Evolutionary conservation across 805 yeast species (phyloP).

Genomic region (Wickerhamomyces pijperi): DNA sequence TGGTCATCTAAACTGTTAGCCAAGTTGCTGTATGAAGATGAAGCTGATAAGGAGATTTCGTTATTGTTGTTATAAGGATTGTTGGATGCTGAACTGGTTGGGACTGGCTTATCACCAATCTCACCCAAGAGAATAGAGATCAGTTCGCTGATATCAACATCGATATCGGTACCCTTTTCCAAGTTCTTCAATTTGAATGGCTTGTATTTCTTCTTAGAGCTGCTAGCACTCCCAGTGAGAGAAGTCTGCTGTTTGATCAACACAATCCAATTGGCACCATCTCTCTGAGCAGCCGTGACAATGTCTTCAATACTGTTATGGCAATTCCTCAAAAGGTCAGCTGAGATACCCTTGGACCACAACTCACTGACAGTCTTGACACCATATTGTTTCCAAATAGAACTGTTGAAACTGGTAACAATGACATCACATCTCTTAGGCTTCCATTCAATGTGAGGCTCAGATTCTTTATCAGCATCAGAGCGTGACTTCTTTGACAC

Average conservation of each 20-base stretch:
- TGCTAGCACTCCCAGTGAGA: conserved; percentile 6
- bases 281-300: conserved; percentile 46
- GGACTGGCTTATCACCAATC: conserved; percentile 6
- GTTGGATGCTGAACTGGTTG: no score
- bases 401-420: conserved; percentile 55
- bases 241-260: conserved; percentile 51
- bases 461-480: conserved; percentile 23
- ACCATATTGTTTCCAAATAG: conserved; percentile 47
- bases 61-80: background rate
- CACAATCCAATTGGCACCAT: conserved; percentile 70
- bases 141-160: conserved; percentile 62
- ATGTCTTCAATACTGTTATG: conserved; percentile 49
- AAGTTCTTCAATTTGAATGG: conserved; percentile 66
- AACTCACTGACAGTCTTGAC: conserved; percentile 49
- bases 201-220: conserved; percentile 45
- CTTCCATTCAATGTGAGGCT: conserved; percentile 32
- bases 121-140: conserved; percentile 29
- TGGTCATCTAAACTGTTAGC: conserved; percentile 15
- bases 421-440: conserved; percentile 72
- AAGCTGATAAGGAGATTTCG: background rate
- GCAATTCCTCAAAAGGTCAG: conserved; percentile 49
- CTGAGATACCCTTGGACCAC: conserved; percentile 72
- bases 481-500: conserved; percentile 21
- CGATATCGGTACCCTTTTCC: conserved; percentile 50
- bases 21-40: conserved; percentile 2